phyloP scores from a whole-genome alignment of 768 basidiomycete species.

The Auriscalpium vulgare region DNA sequence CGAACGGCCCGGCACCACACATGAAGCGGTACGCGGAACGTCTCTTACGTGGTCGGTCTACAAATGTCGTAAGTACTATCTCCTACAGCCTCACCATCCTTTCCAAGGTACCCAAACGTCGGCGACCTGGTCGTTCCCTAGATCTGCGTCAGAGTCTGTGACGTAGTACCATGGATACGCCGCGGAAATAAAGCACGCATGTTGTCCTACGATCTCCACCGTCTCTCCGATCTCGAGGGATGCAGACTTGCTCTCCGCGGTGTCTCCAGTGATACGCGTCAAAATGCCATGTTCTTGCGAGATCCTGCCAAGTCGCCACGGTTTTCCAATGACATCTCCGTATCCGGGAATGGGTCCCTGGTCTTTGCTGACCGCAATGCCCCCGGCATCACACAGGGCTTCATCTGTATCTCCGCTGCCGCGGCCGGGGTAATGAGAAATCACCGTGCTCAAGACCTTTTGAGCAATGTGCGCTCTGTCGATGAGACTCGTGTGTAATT shows the following conservation, averaged over 20 bases:
- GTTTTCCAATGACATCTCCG: slow-evolving; percentile 61
- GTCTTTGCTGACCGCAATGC: slow-evolving; percentile 84
- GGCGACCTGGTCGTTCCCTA: slow-evolving; percentile 42
- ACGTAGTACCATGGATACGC: slow-evolving; percentile 80
- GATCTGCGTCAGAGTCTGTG: slow-evolving; percentile 52
- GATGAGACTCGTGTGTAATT: slow-evolving; percentile 66
- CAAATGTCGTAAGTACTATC: neutral
- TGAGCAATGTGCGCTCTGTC: slow-evolving; percentile 50
- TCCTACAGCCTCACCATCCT: slow-evolving; percentile 50
- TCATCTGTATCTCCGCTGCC: slow-evolving; percentile 56
- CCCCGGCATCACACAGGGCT: slow-evolving; percentile 77
- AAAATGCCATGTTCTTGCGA: slow-evolving; percentile 79
- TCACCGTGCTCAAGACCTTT: slow-evolving; percentile 60
- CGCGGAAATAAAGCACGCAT: slow-evolving; percentile 79
- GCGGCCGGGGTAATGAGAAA: slow-evolving; percentile 74
- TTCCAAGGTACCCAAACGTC: slow-evolving; percentile 91
- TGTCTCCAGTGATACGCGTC: slow-evolving; percentile 24
- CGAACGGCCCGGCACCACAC: no score
- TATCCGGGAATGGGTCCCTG: slow-evolving; percentile 64
- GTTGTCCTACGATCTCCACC: slow-evolving; percentile 74
- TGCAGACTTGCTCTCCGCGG: slow-evolving; percentile 8
- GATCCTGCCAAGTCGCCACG: slow-evolving; percentile 57
- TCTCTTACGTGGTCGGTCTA: no score
- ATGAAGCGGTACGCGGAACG: no score
- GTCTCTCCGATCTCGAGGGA: slow-evolving; percentile 48